Conservation (phyloP, 2,329 filamentous ascomycete genomes). For the Tolypocladium paradoxum region DNA sequence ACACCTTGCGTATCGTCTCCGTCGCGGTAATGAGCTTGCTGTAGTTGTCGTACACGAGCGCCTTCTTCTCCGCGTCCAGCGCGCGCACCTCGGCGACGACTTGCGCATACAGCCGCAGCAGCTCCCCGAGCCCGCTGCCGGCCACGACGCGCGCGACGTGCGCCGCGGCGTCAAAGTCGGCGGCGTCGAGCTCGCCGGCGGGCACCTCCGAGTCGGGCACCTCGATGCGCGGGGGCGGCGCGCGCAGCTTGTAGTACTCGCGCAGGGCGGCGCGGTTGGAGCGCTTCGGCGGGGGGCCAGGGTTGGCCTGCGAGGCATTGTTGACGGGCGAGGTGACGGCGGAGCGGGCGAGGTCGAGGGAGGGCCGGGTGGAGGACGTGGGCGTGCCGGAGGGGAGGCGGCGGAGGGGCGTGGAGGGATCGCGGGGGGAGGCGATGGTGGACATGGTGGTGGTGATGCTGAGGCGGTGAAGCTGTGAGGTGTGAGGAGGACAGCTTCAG, state of each 20-base stretch:
- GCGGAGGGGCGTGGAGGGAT: slow-evolving; percentile 46
- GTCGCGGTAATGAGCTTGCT: slow-evolving; percentile 94
- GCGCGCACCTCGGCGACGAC: slow-evolving; percentile 74
- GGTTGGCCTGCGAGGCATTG: slow-evolving; percentile 21
- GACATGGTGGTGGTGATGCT: slow-evolving; percentile 36
- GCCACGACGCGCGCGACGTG: slow-evolving; percentile 54
- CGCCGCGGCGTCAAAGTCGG: slow-evolving; percentile 60
- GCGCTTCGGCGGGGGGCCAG: slow-evolving; percentile 26
- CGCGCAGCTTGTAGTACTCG: slow-evolving; percentile 79
- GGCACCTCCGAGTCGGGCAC: slow-evolving; percentile 45
- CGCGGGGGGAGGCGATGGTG: slow-evolving; percentile 53
- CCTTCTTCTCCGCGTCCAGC: slow-evolving; percentile 91
- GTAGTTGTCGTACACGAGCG: slow-evolving; percentile 96
- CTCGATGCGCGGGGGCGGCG: slow-evolving; percentile 32
- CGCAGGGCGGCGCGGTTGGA: slow-evolving; percentile 78
- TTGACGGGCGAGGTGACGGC: slow-evolving; percentile 40
- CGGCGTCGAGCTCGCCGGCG: slow-evolving; percentile 60
- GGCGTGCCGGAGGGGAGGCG: slow-evolving; percentile 50
- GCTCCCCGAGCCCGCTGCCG: slow-evolving; percentile 53
- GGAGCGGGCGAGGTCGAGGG: slow-evolving; percentile 55
- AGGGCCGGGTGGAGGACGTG: slow-evolving; percentile 65
- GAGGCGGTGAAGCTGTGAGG: not conserved
- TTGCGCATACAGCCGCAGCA: slow-evolving; percentile 59
- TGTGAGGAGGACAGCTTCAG: not conserved
- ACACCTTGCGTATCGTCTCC: slow-evolving; percentile 76